Base-by-base conservation (phyloP, 192 early-diverging fungal species). In the Coemansia sp. region DNA sequence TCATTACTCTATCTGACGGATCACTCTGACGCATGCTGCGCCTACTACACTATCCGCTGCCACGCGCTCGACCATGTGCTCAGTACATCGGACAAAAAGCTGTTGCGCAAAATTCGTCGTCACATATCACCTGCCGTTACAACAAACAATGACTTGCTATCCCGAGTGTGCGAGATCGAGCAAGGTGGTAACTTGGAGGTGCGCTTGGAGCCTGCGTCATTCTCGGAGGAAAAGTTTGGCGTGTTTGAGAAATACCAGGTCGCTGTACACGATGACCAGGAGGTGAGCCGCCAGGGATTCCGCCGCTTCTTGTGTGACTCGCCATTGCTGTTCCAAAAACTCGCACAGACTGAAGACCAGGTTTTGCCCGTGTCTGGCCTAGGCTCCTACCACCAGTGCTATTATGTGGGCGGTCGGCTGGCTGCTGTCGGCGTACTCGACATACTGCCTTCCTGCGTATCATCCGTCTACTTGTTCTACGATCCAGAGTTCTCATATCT, bases 391-490 rank as follows among this genome's bases (percentile, higher is more conserved):
- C 95, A 99, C 69, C 95, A 96, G 86, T 91, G 90, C 64, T 98
- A 99, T 78, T 90, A 93, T 44, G 68, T 97, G 45, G 91, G 94
- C 68, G 89, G 84, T 5, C 84, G 82, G 19, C 84, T 99, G 29
- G 88, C 91, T 24, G 97, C 95, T 8, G 90, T 98, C 13, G 92
- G 89, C n/a, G 95, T 99, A 3, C 76, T 99, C 61, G 97, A 99
- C 70, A 88, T 98, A 5, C 80, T 98, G 46, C 97, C 95, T 6
- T 45, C 69, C 6, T 98, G 93, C 70, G 83, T 98, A 9, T 96
- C 95, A 4, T 89, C 93, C 0, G 97, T 99, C 24, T 99, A 99
- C 69, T 91, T 95, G 64, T 88, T 95, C 69, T 99, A 99, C 78
- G 95, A 99, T 69, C 92, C 95, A 1, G 89, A 89, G n/a, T 93